Base-by-base conservation (phyloP, 2,329 filamentous ascomycete genomes). In the Sporothrix curviconia region DNA sequence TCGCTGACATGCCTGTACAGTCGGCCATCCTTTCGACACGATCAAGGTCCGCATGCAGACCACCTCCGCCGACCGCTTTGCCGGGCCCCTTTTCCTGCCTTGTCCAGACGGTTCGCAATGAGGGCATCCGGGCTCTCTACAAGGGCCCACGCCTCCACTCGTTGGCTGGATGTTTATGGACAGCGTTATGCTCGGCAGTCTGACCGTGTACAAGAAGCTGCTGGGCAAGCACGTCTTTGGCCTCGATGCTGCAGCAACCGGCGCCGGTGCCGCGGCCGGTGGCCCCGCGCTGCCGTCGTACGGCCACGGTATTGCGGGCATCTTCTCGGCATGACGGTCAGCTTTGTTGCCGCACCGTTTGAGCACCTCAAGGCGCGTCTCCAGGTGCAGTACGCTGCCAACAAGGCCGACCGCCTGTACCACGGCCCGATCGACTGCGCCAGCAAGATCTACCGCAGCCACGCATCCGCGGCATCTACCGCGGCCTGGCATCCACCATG, bases 151-250 rank as follows among this genome's bases (percentile, higher is more conserved):
- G 28, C 92, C 92, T 57, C 94, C 94, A 54, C 78, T 97, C 50
- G 84, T 96, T 53, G 94, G 94, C 65, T 97, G 94, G 94, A 96
- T 97, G 88, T 90, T 95, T 67, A 97, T 97, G 92, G 94, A 99
- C 75, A 81, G 76, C 42, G 70, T 86, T 59, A 96, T 97, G 92
- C 81, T 97, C 34, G 94, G 94, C 42, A 95, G 89, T 17, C 77
- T 99, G 63, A 95, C 89, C 24, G 81, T 95, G 51, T 97, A 97
- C 76, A 88, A 92, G 37, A 86, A 89, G 49, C 72, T 96, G 46
- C 77, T 97, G 15, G 86, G 88, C 62, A 86, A 94, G 67, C 81
- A 90, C 64, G 74, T 96, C 66, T 96, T 94, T 43, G 50, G 51
- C 3, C 74, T 61, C 3, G 56, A 51, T 19, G 37, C 80, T 78